A percentile compares a stretch with the other conserved stretches of the same genome.
Evolutionary conservation across 2,329 filamentous ascomycete species (phyloP).

Genomic region (Cladosporium sp.): DNA sequence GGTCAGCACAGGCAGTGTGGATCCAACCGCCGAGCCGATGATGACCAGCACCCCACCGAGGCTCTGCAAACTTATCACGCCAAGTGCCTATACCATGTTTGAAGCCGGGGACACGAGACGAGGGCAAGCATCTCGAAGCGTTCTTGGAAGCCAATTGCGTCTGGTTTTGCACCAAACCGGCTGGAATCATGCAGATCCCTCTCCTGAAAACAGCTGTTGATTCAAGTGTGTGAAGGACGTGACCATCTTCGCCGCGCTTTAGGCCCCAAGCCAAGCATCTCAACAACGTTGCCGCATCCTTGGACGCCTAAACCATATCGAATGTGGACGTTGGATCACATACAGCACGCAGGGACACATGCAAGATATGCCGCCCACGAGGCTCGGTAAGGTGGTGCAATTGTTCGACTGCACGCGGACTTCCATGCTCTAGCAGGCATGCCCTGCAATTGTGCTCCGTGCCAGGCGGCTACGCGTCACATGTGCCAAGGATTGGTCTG

Average conservation of each 20-base stretch:
- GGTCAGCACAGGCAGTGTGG: slow-evolving; percentile 6
- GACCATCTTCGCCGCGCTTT: too few relatives aligned
- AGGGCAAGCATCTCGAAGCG: slow-evolving; percentile 1
- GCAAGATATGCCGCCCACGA: background rate
- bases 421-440: background rate
- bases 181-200: too few relatives aligned
- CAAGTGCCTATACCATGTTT: slow-evolving; percentile 7
- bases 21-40: slow-evolving; percentile 9
- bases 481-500: background rate
- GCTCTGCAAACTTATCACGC: slow-evolving; percentile 9
- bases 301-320: background rate
- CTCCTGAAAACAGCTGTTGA: too few relatives aligned
- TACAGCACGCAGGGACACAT: background rate
- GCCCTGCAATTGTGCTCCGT: background rate
- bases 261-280: too few relatives aligned
- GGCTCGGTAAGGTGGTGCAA: too few relatives aligned
- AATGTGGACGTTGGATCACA: background rate
- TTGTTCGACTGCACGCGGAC: background rate
- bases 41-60: slow-evolving; percentile 2
- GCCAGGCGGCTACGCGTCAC: background rate
- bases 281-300: too few relatives aligned
- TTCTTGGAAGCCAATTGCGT: background rate
- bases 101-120: background rate
- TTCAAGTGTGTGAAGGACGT: too few relatives aligned
- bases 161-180: background rate